Evolutionary conservation across 768 basidiomycete species (phyloP).

Genomic region (Cystofilobasidium capitatum): DNA sequence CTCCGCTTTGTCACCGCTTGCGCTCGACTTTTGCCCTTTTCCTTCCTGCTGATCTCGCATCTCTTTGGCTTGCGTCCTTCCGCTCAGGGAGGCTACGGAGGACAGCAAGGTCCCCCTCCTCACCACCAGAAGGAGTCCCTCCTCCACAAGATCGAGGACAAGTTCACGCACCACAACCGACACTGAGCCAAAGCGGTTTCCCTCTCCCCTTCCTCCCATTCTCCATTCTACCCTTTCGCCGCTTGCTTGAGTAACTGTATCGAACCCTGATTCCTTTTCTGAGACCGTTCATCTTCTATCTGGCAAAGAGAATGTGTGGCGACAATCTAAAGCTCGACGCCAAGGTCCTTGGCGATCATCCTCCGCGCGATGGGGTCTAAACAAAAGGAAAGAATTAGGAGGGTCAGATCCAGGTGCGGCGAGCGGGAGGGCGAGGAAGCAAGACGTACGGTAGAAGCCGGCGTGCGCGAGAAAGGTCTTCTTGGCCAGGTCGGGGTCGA

Average conservation of each 20-base stretch:
- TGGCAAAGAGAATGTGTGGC: no score
- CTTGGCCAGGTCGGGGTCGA: conserved; percentile 38
- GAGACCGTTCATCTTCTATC: no score
- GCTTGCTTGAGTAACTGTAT: no score
- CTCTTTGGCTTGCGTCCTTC: no score
- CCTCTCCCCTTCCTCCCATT: no score
- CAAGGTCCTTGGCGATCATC: conserved; percentile 15
- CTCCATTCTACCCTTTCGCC: no score
- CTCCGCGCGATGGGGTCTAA: conserved; percentile 15
- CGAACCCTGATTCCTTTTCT: no score
- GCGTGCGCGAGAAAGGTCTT: conserved; percentile 39
- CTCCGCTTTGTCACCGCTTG: no score
- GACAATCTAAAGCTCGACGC: conserved; percentile 6
- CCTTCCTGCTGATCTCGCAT: no score
- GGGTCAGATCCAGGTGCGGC: not conserved
- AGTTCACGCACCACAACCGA: not conserved
- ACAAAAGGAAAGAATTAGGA: not conserved
- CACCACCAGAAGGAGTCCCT: no score
- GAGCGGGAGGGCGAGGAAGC: not conserved
- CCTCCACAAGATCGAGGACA: not conserved
- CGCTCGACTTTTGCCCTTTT: no score
- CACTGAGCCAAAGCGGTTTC: no score
- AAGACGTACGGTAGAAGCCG: conserved; percentile 33
- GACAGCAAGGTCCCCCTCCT: not conserved
- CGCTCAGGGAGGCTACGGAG: not conserved